These are phyloP conservation scores for Apiospora hydei DNA, from an alignment of 2,329 filamentous ascomycete genomes.

Conservation along the genomic window DNA sequence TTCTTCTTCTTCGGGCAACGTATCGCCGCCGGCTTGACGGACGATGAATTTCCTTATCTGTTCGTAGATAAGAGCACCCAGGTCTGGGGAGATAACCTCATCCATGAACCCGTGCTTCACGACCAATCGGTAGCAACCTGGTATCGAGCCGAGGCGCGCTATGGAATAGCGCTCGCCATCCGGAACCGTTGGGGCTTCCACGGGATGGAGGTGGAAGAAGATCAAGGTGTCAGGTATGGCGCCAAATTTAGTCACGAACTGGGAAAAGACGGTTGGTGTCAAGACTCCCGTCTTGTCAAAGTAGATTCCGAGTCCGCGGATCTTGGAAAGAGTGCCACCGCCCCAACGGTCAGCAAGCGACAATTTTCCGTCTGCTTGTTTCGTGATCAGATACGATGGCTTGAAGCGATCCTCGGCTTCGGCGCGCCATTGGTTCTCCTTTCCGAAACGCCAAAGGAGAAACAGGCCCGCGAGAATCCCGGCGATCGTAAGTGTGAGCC, in stretches of 20 bases:
- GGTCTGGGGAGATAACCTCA: constrained; percentile 69
- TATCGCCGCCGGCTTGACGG: constrained; percentile 37
- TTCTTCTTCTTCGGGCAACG: constrained; percentile 27
- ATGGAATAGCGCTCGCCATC: constrained; percentile 56
- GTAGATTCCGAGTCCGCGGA: constrained; percentile 72
- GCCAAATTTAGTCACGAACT: constrained; percentile 76
- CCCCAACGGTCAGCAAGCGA: constrained; percentile 49
- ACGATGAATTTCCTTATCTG: constrained; percentile 62
- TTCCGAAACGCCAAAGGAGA: constrained; percentile 80
- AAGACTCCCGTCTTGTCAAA: constrained; percentile 78
- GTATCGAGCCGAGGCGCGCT: constrained; percentile 53
- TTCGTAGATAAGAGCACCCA: constrained; percentile 66
- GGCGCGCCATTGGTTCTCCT: constrained; percentile 77
- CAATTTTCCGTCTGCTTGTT: constrained; percentile 37
- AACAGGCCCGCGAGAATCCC: constrained; percentile 69
- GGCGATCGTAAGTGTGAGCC: constrained; percentile 76
- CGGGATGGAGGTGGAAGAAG: constrained; percentile 75
- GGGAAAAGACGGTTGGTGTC: constrained; percentile 72
- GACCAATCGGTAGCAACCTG: constrained; percentile 72
- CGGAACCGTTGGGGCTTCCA: constrained; percentile 64
- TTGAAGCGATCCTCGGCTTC: constrained; percentile 69
- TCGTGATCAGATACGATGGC: constrained; percentile 47
- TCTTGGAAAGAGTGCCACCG: constrained; percentile 51
- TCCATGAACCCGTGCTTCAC: constrained; percentile 78
- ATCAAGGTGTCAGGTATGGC: constrained; percentile 72